Evolutionary conservation across 768 basidiomycete genomes (phyloP).

Genomic region (Lactarius indigo): DNA sequence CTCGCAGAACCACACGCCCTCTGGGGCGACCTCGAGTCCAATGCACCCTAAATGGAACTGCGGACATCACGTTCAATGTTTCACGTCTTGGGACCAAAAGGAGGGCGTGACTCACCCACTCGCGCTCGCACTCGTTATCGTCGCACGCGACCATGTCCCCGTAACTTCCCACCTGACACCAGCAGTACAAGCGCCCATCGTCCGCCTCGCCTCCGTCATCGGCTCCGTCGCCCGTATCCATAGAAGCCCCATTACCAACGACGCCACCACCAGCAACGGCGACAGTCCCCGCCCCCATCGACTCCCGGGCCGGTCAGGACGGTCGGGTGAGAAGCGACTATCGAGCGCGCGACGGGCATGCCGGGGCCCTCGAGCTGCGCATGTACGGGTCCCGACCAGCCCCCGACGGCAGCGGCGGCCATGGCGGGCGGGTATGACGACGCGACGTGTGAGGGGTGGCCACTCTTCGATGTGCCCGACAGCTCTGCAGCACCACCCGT

Average conservation of each 20-base stretch:
- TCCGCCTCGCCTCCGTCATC: slow-evolving; percentile 58
- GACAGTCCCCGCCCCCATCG: slow-evolving; percentile 33
- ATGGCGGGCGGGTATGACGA: slow-evolving; percentile 17
- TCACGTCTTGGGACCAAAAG: slow-evolving; percentile 3
- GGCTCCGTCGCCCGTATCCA: slow-evolving; percentile 42
- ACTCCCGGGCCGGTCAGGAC: slow-evolving; percentile 37
- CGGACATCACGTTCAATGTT: background rate
- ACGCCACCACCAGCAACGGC: background rate
- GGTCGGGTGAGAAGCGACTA: slow-evolving; percentile 34
- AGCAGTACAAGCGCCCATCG: slow-evolving; percentile 71
- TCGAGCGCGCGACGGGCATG: slow-evolving; percentile 61
- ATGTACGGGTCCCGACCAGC: slow-evolving; percentile 37
- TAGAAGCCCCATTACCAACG: slow-evolving; percentile 43
- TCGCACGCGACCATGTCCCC: slow-evolving; percentile 97
- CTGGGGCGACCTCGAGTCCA: slow-evolving; percentile 60
- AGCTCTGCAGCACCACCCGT: slow-evolving; percentile 22
- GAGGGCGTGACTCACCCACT: slow-evolving; percentile 72
- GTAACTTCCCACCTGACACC: slow-evolving; percentile 79
- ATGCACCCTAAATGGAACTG: slow-evolving; percentile 83
- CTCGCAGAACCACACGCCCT: slow-evolving; percentile 76
- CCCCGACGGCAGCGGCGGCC: slow-evolving; percentile 37
- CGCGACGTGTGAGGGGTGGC: slow-evolving; percentile 4
- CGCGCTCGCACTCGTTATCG: slow-evolving; percentile 68
- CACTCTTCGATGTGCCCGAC: slow-evolving; percentile 8
- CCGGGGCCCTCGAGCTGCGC: slow-evolving; percentile 72